phyloP scores from a whole-genome alignment of 371 early-diverging fungal genomes.

The Paramicrosporidium saccamoebae region DNA sequence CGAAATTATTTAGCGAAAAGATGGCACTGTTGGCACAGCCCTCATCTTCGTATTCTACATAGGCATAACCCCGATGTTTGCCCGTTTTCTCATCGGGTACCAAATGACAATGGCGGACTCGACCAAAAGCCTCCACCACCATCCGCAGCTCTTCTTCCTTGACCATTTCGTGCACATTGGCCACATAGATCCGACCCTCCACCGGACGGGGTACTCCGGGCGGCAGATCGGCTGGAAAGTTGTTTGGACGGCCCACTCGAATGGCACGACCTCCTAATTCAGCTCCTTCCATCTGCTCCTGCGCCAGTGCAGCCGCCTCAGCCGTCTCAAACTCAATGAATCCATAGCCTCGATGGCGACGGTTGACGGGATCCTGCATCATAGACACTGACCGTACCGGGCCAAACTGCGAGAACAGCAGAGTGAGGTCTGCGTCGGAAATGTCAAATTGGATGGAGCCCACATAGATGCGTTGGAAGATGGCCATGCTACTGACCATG shows the following conservation, averaged over 20 bases:
- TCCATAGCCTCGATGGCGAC: constrained; percentile 48
- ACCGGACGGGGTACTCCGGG: constrained; percentile 13
- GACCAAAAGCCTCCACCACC: constrained; percentile 39
- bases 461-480: no score
- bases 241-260: constrained; percentile 24
- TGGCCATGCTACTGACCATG: no score
- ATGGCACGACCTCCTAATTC: constrained; percentile 20
- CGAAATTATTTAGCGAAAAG: constrained; percentile 27
- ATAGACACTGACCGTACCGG: constrained; percentile 24
- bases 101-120: constrained; percentile 18
- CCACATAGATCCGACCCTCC: constrained; percentile 20
- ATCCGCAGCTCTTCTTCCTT: constrained; percentile 20
- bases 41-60: constrained; percentile 21
- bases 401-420: constrained; percentile 35
- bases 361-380: constrained; percentile 24
- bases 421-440: constrained; percentile 24
- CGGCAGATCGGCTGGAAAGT: constrained; percentile 10
- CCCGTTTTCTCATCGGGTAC: constrained; percentile 14
- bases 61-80: constrained; percentile 28
- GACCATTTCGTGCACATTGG: constrained; percentile 31
- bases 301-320: constrained; percentile 32
- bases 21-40: constrained; percentile 14
- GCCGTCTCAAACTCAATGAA: constrained; percentile 53
- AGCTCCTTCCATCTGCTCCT: constrained; percentile 20
- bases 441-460: constrained; percentile 44